Percentiles rank a stretch among this genome's conserved stretches.
Evolutionary conservation across 345 rosid genomes (phyloP).

Genomic region (Cochlearia excelsa): DNA sequence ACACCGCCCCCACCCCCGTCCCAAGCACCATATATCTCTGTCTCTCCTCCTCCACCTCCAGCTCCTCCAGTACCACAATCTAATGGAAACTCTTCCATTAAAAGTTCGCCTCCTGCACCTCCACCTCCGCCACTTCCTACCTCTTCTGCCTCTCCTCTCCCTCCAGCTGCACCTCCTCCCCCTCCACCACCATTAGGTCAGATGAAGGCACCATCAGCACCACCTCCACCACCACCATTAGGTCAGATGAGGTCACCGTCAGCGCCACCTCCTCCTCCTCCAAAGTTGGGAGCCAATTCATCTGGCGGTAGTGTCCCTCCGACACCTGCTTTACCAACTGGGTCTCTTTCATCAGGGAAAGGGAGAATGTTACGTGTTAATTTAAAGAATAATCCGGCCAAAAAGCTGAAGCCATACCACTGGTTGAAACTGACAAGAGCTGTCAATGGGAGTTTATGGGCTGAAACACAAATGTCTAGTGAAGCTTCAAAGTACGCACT

Average conservation of each 20-base stretch:
- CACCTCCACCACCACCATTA: constrained; percentile 46
- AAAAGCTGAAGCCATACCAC: constrained; percentile 92
- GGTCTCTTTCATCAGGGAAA: constrained; percentile 51
- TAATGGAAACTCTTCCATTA: constrained; percentile 30
- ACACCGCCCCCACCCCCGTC: constrained; percentile 33
- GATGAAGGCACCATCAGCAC: constrained; percentile 29
- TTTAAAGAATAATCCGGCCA: constrained; percentile 52
- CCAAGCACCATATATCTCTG: constrained; percentile 20
- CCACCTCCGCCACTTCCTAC: constrained; percentile 54
- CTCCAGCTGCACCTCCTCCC: constrained; percentile 39
- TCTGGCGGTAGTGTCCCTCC: constrained; percentile 36
- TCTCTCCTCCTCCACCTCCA: constrained; percentile 34
- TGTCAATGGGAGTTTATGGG: constrained; percentile 95
- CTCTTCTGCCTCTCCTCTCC: constrained; percentile 24
- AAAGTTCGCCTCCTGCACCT: constrained; percentile 44
- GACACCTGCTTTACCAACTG: constrained; percentile 59
- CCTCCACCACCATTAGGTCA: constrained; percentile 48
- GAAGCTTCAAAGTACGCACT: constrained; percentile 74
- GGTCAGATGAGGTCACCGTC: constrained; percentile 30
- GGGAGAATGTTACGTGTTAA: constrained; percentile 67
- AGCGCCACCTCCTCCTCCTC: constrained; percentile 51
- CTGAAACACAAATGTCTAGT: constrained; percentile 84
- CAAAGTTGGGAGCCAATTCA: constrained; percentile 40
- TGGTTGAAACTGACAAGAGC: constrained; percentile 96
- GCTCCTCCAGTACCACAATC: constrained; percentile 41